Conservation (phyloP, 1,139 yeast species). For the Suhomyces terraborum region DNA sequence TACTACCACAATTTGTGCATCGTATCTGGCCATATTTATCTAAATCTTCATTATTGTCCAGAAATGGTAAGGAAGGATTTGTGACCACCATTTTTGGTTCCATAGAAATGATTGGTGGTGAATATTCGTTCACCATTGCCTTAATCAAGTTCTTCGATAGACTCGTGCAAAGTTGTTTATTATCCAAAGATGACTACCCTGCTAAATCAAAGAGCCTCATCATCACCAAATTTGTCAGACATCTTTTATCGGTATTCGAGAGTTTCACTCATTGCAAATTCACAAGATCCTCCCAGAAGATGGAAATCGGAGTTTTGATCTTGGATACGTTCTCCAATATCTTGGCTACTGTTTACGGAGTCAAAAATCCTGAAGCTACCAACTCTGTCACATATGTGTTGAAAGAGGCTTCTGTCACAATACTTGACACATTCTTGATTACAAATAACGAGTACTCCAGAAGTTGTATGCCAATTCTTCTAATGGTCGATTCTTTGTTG, state of each 20-base stretch:
- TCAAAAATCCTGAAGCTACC: conserved; percentile 25
- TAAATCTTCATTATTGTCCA: conserved; percentile 64
- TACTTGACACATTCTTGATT: conserved; percentile 59
- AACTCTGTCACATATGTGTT: conserved; percentile 23
- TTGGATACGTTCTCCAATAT: conserved; percentile 59
- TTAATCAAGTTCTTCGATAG: conserved; percentile 56
- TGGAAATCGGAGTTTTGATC: conserved; percentile 61
- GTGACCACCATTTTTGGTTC: conserved; percentile 67
- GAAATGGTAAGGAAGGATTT: conserved; percentile 70
- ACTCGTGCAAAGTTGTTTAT: conserved; percentile 56
- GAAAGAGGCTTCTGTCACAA: conserved; percentile 47
- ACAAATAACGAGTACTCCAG: conserved; percentile 53
- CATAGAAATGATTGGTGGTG: conserved; percentile 70
- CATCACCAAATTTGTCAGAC: conserved; percentile 55
- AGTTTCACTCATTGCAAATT: conserved; percentile 74
- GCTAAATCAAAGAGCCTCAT: conserved; percentile 54
- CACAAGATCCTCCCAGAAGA: conserved; percentile 54
- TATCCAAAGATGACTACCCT: conserved; percentile 39
- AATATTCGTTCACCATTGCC: conserved; percentile 63
- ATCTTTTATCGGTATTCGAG: conserved; percentile 69
- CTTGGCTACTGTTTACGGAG: conserved; percentile 56
- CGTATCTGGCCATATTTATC: conserved; percentile 80
- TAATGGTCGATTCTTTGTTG: conserved; percentile 52
- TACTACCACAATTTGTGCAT: conserved; percentile 54
- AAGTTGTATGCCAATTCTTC: conserved; percentile 57